A percentile compares a stretch with the other conserved stretches of the same genome.
Evolutionary conservation across 2,329 filamentous ascomycete genomes (phyloP).

Genomic region (Didymella glomerata): DNA sequence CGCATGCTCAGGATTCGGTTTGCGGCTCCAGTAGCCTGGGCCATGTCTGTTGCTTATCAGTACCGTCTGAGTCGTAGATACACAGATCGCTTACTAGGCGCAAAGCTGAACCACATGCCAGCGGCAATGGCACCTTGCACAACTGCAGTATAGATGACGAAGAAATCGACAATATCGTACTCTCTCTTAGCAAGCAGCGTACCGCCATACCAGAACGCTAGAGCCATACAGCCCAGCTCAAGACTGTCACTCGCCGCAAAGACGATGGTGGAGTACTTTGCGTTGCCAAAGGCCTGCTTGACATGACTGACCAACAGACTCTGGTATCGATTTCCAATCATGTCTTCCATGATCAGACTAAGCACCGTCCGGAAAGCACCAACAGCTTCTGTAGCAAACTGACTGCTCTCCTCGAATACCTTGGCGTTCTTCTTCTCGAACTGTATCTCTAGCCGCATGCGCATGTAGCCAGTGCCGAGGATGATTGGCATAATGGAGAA

Average conservation of each 20-base stretch:
- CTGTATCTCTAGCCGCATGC: slow-evolving; percentile 67
- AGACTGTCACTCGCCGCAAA: slow-evolving; percentile 76
- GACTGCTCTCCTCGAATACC: slow-evolving; percentile 75
- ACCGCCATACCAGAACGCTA: slow-evolving; percentile 64
- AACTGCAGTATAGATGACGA: slow-evolving; percentile 62
- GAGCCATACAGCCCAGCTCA: slow-evolving; percentile 68
- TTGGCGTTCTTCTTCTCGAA: slow-evolving; percentile 74
- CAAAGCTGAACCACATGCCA: slow-evolving; percentile 55
- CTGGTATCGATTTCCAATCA: slow-evolving; percentile 69
- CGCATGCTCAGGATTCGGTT: slow-evolving; percentile 51
- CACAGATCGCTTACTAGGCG: slow-evolving; percentile 52
- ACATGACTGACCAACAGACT: slow-evolving; percentile 68
- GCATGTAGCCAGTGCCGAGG: slow-evolving; percentile 59
- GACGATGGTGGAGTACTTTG: slow-evolving; percentile 68
- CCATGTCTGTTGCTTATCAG: slow-evolving; percentile 37
- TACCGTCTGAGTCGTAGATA: not conserved
- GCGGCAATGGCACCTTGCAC: slow-evolving; percentile 55
- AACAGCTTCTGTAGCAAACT: slow-evolving; percentile 78
- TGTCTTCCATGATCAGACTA: slow-evolving; percentile 73
- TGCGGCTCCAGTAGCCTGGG: slow-evolving; percentile 47
- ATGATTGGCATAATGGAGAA: slow-evolving; percentile 66
- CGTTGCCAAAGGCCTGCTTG: slow-evolving; percentile 65
- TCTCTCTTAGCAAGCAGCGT: slow-evolving; percentile 55
- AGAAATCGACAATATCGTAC: slow-evolving; percentile 59
- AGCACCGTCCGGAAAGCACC: slow-evolving; percentile 77